Evolutionary conservation across 441 rosid genomes (phyloP), one percentile per base, ranked within the genome.

Genomic region (Aleurites moluccanus): DNA sequence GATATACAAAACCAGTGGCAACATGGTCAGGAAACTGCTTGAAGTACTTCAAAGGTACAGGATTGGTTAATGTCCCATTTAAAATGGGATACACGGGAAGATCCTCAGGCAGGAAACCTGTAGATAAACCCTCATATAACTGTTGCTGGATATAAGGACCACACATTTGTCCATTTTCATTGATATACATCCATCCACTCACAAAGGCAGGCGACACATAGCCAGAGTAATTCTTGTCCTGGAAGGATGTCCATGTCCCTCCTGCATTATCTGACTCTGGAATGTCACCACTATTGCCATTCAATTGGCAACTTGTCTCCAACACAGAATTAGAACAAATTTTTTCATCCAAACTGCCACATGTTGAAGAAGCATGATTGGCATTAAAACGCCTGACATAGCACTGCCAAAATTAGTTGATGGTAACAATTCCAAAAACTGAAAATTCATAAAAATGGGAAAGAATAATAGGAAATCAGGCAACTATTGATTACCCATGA

Each of bases 91-190:
- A 94, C 25, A 96, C 93, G 59, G 81, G 97, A 83, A 96, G 96
- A 74, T 93, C 97, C 55, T 86, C 89, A 0, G 98, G 99, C 82
- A 96, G 85, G 79, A 93, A 96, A 35, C 97, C 95, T 74, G 92
- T 85, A 10, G 87, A 88, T 72, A 96, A 79, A 25, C 99, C 98
- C 73, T 94, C 97, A 35, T 72, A 86, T 35, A 96, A 79, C 81
- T 96, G 99, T 38, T 94, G 90, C 67, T 90, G 93, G 72, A 93
- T 83, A 69, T 96, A 96, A 77, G 99, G 97, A 66, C 99, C 99
- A 79, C 97, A 93, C 94, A 96, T 88, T 79, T 89, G 91, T 33
- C 96, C 92, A 73, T 85, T 86, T 77, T 93, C 96, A 81, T 96
- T 93, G 38, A 84, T 70, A 61, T 93, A 96, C 96, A 86, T 92